A percentile compares a stretch with the other conserved stretches of the same genome.
These are phyloP conservation scores for Coccomyxa sp. DNA, from an alignment of 139 green algal genomes.

Conservation along the genomic window DNA sequence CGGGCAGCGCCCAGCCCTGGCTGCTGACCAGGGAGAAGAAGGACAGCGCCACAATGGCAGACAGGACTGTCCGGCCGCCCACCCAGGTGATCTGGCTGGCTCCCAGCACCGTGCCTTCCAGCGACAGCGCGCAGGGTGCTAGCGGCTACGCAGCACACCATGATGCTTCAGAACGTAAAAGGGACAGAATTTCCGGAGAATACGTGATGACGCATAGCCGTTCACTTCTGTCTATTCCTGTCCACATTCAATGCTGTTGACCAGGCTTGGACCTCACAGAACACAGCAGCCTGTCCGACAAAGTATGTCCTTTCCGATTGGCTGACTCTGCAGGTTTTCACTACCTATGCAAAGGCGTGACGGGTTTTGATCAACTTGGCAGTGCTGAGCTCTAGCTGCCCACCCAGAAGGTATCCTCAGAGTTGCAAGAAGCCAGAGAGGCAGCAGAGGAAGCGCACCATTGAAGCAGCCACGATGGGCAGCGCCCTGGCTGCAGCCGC, in stretches of 20 bases:
- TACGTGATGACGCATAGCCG: too few relatives aligned
- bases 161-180: too few relatives aligned
- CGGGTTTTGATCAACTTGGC: not conserved
- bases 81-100: slow-evolving; percentile 13
- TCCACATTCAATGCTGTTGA: too few relatives aligned
- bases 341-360: not conserved
- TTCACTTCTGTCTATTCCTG: too few relatives aligned
- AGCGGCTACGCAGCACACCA: slow-evolving; percentile 8
- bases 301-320: too few relatives aligned
- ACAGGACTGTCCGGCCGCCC: slow-evolving; percentile 14
- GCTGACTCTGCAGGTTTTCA: not conserved
- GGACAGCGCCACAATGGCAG: not conserved
- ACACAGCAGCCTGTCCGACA: too few relatives aligned
- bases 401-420: not conserved
- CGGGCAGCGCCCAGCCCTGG: slow-evolving; percentile 1
- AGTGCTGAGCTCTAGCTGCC: not conserved
- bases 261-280: too few relatives aligned
- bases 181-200: too few relatives aligned
- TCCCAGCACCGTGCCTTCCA: slow-evolving; percentile 25
- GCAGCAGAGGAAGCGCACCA: not conserved
- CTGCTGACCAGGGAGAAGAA: slow-evolving; percentile 1
- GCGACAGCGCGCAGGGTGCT: slow-evolving; percentile 10
- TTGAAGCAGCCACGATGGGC: not conserved
- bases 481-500: not conserved
- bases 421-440: not conserved